phyloP scores from a whole-genome alignment of 1,284 basidiomycete species.

The Papiliotrema nemorosa region DNA sequence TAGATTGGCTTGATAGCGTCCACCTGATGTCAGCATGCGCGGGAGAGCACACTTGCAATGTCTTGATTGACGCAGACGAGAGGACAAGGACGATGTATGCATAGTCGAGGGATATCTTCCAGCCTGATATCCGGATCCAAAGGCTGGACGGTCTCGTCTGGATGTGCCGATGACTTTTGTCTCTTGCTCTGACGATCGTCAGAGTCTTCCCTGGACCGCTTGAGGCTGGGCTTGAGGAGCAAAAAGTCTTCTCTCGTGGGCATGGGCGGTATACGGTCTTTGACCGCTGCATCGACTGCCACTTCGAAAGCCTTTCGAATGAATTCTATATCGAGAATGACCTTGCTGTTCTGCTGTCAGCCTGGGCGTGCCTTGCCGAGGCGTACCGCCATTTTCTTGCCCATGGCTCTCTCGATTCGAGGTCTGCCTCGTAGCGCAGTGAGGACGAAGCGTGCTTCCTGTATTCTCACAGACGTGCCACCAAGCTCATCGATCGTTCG shows the following conservation, averaged over 20 bases:
- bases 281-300: constrained; percentile 19
- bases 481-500: constrained; percentile 40
- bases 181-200: not conserved
- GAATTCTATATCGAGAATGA: constrained; percentile 4
- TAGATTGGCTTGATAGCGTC: constrained; percentile 49
- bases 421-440: constrained; percentile 40
- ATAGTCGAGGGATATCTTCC: constrained; percentile 34
- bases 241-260: not conserved
- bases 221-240: no score
- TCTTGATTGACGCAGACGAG: constrained; percentile 46
- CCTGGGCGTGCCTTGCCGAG: not conserved
- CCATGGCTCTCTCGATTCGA: constrained; percentile 32
- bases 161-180: not conserved
- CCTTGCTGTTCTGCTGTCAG: not conserved
- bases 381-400: constrained; percentile 18
- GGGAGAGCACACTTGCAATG: constrained; percentile 32
- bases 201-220: no score
- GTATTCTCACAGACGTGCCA: constrained; percentile 25
- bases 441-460: constrained; percentile 28
- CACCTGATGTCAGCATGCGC: constrained; percentile 24
- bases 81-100: constrained; percentile 36
- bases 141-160: constrained; percentile 13
- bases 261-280: not conserved
- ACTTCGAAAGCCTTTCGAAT: constrained; percentile 28
- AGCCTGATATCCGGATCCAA: constrained; percentile 30